Percentiles rank a stretch among this genome's conserved stretches.
Conservation (phyloP, 2,329 filamentous ascomycete species). For the Cylindrodendrum hubeiense region DNA sequence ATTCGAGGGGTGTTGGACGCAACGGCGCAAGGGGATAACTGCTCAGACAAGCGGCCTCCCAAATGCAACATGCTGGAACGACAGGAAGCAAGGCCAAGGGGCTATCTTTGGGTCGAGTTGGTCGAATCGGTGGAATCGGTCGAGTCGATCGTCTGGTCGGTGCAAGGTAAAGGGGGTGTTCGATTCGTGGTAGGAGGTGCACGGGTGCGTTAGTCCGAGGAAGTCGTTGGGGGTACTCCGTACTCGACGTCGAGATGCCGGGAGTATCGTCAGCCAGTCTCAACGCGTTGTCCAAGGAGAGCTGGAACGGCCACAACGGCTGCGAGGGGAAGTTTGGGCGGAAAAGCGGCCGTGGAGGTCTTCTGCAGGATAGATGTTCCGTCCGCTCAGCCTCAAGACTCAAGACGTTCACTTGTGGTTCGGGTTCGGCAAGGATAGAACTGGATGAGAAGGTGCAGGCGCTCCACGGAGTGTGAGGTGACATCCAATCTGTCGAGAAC, state of each 20-base stretch:
- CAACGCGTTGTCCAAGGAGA: conserved; percentile 32
- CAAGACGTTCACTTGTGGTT: conserved; percentile 26
- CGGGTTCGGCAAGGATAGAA: conserved; percentile 30
- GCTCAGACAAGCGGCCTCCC: conserved; percentile 25
- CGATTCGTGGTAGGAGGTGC: conserved; percentile 1
- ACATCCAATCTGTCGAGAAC: conserved; percentile 6
- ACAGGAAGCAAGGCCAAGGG: conserved; percentile 7
- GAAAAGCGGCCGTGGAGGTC: conserved; percentile 34
- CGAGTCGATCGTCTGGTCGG: not conserved
- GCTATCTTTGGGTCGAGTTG: conserved; percentile 12
- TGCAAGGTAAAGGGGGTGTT: not conserved
- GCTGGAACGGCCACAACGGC: not conserved
- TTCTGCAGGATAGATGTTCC: conserved; percentile 33
- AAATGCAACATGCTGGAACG: conserved; percentile 40
- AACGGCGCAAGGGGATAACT: conserved; percentile 26
- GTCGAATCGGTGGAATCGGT: not conserved
- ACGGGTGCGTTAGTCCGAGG: conserved; percentile 1
- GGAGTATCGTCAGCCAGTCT: conserved; percentile 1
- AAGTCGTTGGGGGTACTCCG: conserved; percentile 7
- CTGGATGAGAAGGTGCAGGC: conserved; percentile 12
- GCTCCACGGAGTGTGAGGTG: conserved; percentile 10
- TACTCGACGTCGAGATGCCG: conserved; percentile 13
- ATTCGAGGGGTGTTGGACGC: conserved; percentile 19
- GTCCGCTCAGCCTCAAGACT: conserved; percentile 20
- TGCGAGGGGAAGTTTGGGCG: conserved; percentile 34